Evolutionary conservation across 352 stramenopile genomes (phyloP).

Genomic region (Phytophthora hibernalis): DNA sequence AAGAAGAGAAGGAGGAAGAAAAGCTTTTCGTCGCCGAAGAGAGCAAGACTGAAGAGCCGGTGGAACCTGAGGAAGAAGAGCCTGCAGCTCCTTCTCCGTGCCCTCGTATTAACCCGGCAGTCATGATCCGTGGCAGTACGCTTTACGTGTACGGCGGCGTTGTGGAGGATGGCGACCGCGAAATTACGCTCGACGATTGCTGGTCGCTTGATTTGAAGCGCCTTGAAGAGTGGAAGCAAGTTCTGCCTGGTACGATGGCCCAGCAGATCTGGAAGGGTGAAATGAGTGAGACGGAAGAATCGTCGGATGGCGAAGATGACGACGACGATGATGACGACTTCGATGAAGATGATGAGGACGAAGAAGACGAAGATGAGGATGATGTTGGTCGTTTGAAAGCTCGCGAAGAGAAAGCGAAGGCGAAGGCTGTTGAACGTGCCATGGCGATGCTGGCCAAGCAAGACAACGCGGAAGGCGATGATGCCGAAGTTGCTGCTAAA

Average conservation of each 20-base stretch:
- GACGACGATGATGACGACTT: constrained; percentile 71
- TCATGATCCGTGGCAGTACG: constrained; percentile 90
- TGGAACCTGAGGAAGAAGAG: constrained; percentile 31
- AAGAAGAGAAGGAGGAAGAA: constrained; percentile 51
- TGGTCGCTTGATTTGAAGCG: constrained; percentile 95
- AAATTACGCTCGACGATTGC: constrained; percentile 96
- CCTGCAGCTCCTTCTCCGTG: constrained; percentile 53
- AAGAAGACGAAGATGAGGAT: constrained; percentile 39
- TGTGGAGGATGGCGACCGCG: constrained; percentile 93
- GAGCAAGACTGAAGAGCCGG: constrained; percentile 19
- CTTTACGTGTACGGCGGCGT: constrained; percentile 95
- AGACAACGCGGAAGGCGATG: constrained; percentile 30
- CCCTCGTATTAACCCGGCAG: constrained; percentile 86
- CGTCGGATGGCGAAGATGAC: constrained; percentile 82
- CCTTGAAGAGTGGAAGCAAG: constrained; percentile 93
- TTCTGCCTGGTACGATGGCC: constrained; percentile 93
- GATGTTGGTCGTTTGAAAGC: constrained; percentile 17
- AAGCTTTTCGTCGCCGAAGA: constrained; percentile 25
- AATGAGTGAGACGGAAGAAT: constrained; percentile 88
- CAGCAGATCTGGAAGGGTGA: constrained; percentile 93
- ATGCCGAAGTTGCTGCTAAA: constrained; percentile 29
- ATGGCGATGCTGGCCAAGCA: constrained; percentile 71
- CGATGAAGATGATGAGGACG: constrained; percentile 57
- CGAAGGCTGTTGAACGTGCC: constrained; percentile 60
- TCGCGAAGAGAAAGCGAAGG: constrained; percentile 36